phyloP scores from a whole-genome alignment of 2,329 filamentous ascomycete species.

The Penicillium sp. region DNA sequence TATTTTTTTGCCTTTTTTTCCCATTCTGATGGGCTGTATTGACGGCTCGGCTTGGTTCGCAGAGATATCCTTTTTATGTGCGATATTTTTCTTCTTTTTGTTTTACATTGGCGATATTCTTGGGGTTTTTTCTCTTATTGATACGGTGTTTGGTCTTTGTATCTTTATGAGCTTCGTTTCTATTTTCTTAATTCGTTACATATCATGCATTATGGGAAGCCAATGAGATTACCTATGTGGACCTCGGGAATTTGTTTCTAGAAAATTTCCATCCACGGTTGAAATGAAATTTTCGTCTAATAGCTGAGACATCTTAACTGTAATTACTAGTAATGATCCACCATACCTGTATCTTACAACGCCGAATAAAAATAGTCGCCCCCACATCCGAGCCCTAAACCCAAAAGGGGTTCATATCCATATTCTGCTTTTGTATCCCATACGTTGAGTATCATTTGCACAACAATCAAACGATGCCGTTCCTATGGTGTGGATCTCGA shows the following conservation, averaged over 20 bases:
- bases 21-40: constrained; percentile 1
- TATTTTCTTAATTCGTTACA: neutral
- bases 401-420: neutral
- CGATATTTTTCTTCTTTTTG: neutral
- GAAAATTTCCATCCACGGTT: neutral
- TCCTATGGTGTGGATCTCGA: constrained; percentile 4
- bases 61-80: constrained; percentile 10
- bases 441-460: neutral
- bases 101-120: constrained; percentile 4
- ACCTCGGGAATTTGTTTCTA: neutral
- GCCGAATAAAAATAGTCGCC: neutral
- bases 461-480: neutral
- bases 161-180: neutral
- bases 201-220: neutral
- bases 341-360: neutral
- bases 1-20: neutral
- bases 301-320: neutral
- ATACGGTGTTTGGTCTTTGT: neutral
- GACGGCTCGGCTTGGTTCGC: neutral
- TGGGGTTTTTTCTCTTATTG: neutral
- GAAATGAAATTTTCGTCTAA: neutral
- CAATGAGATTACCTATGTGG: neutral
- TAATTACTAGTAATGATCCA: neutral
- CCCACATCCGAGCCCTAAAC: neutral
- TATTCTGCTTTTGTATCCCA: neutral